A percentile compares a stretch with the other conserved stretches of the same genome.
phyloP scores from a whole-genome alignment of 305 asterid species.

The Fraxinus xanthoxyloides region DNA sequence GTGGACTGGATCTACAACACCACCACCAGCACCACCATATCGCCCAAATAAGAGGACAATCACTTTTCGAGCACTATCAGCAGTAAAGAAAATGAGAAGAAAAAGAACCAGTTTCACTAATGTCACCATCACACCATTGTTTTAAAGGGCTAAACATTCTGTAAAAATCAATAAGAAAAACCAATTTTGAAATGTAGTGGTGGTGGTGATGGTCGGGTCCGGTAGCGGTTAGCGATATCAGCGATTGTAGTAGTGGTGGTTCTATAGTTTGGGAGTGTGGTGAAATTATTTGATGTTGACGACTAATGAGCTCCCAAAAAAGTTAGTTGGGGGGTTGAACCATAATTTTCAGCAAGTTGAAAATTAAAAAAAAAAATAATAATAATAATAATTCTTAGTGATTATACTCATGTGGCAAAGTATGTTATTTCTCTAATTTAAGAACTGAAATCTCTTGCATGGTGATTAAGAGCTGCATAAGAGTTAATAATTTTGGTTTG shows the following conservation, averaged over 20 bases:
- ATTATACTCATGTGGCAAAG: not conserved
- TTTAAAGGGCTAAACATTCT: not conserved
- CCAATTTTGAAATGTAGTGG: not conserved
- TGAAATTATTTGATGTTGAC: not conserved
- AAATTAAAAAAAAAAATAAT: too few relatives aligned
- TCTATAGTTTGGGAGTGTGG: not conserved
- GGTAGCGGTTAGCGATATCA: not conserved
- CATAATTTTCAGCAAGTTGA: not conserved
- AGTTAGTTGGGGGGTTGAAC: not conserved
- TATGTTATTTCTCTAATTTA: not conserved
- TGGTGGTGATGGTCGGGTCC: not conserved
- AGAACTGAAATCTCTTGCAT: not conserved
- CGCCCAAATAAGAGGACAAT: too few relatives aligned
- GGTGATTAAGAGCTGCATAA: not conserved
- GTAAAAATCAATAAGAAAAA: not conserved
- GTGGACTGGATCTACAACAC: too few relatives aligned
- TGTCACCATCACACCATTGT: not conserved
- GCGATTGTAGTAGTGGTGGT: not conserved
- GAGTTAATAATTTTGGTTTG: not conserved
- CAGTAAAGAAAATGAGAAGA: too few relatives aligned
- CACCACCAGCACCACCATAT: too few relatives aligned
- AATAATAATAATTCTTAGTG: not conserved
- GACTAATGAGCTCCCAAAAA: not conserved
- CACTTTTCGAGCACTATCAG: too few relatives aligned
- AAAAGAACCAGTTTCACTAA: too few relatives aligned